Evolutionary conservation across 2,329 filamentous ascomycete genomes (phyloP).

Genomic region (Aspergillus ochraceoroseus): DNA sequence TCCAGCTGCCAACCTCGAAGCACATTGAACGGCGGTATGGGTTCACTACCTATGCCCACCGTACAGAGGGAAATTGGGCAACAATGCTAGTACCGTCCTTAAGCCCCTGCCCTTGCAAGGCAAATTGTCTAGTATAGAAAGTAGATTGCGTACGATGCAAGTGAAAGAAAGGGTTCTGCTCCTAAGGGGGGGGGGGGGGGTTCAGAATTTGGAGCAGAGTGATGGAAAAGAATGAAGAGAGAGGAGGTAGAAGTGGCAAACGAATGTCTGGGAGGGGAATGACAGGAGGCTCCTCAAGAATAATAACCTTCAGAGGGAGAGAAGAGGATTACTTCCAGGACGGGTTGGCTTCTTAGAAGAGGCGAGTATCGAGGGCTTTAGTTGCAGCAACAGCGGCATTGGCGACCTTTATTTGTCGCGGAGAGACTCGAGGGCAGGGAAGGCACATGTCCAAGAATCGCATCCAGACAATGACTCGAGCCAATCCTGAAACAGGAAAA

Average conservation of each 20-base stretch:
- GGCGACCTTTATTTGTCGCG: conserved; percentile 22
- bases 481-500: conserved; percentile 23
- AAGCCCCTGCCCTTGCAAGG: neutral
- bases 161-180: conserved; percentile 16
- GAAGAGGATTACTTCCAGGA: conserved; percentile 15
- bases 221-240: conserved; percentile 15
- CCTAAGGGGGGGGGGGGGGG: conserved; percentile 16
- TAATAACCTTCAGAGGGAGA: conserved; percentile 9
- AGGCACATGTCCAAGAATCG: conserved; percentile 24
- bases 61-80: neutral
- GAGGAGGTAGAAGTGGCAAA: conserved; percentile 20
- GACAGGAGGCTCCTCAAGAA: conserved; percentile 13
- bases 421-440: conserved; percentile 17
- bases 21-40: conserved; percentile 3
- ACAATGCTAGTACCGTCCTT: neutral
- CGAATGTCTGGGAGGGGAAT: conserved; percentile 27
- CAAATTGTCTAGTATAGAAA: conserved; percentile 4
- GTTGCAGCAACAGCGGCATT: conserved; percentile 23
- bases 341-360: conserved; percentile 17
- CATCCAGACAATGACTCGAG: conserved; percentile 21
- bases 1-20: conserved; percentile 3
- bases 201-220: conserved; percentile 16
- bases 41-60: too few relatives aligned
- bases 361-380: conserved; percentile 16
- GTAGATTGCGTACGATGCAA: conserved; percentile 9